Evolutionary conservation across 176 grass and related monocot genomes (phyloP).

Genomic region (Lolium multiflorum): DNA sequence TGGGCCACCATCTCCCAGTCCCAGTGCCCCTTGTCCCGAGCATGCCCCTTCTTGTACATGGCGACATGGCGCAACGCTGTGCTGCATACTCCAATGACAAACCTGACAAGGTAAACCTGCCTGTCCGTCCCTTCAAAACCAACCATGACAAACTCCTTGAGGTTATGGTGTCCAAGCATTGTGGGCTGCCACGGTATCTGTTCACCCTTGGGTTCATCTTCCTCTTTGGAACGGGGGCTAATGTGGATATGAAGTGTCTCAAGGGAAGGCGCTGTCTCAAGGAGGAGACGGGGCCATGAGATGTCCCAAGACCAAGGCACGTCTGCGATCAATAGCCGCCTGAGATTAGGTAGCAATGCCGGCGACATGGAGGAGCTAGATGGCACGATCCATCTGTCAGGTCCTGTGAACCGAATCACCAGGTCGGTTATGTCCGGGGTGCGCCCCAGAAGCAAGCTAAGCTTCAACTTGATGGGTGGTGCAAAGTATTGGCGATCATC

Average conservation of each 20-base stretch:
- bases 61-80: slow-evolving; percentile 7
- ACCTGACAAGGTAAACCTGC: slow-evolving; percentile 12
- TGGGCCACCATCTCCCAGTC: background rate
- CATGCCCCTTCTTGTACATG: slow-evolving; percentile 12
- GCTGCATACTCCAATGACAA: slow-evolving; percentile 1
- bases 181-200: slow-evolving; percentile 14
- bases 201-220: background rate
- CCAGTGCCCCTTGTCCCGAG: slow-evolving; percentile 1
- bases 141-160: slow-evolving; percentile 9
- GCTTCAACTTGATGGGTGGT: background rate
- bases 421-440: slow-evolving; percentile 6
- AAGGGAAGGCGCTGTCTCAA: slow-evolving; percentile 9
- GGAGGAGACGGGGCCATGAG: slow-evolving; percentile 24
- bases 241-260: slow-evolving; percentile 21
- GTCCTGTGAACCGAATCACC: background rate
- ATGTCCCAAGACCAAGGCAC: slow-evolving; percentile 20
- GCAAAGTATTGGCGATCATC: background rate
- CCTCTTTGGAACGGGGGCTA: background rate
- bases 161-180: background rate
- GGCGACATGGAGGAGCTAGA: background rate
- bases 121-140: slow-evolving; percentile 13
- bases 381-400: background rate
- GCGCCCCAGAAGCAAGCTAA: background rate
- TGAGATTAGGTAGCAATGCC: background rate
- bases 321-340: background rate